Evolutionary conservation across 495 filamentous ascomycete genomes (phyloP), one percentile per base, ranked within the genome.

Genomic region (Hypoxylon fragiforme): DNA sequence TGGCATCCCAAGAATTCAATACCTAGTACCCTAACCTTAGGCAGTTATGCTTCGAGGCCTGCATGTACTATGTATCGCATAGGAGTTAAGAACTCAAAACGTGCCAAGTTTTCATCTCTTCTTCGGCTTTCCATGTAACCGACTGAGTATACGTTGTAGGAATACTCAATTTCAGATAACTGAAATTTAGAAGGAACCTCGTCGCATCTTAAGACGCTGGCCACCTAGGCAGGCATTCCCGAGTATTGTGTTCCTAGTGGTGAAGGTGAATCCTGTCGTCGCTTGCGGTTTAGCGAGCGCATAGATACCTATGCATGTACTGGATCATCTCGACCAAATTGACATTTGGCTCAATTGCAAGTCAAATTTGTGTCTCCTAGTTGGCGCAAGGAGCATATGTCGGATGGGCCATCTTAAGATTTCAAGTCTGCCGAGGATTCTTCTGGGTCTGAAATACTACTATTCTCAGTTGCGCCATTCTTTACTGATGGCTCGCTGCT

Each of bases 61-160:
- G 6, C 14, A 6, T 24, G 32, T 24, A n/a, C n/a, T 20, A 22
- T 40, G 46, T 16, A 44, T 38, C 38, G 32, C 4, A 26, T 21
- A 39, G 38, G 14, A 16, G 19, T 28, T 21, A 42, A 20, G n/a
- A 57, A 53, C 28, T 21, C 28, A 22, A 57, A 57, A 57, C 46
- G 20, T 18, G 54, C 54, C 46, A 57, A 46, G 51, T 36, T 37
- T 42, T 42, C 13, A 34, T 49, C 31, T 24, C 16, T 11, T 14
- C 43, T 38, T 50, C 54, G 54, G 54, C 3, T 38, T 44, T 18
- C 21, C 24, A 39, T 6, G 16, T 7, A 50, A 12, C 54, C 45
- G 40, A 37, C 34, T 39, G 16, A 32, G 22, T 31, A 24, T 39
- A 11, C 37, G 16, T 5, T 49, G 18, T 24, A n/a, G n/a, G n/a